Conservation (phyloP, 2,329 filamentous ascomycete species). For the Arthrinium phaeospermum region DNA sequence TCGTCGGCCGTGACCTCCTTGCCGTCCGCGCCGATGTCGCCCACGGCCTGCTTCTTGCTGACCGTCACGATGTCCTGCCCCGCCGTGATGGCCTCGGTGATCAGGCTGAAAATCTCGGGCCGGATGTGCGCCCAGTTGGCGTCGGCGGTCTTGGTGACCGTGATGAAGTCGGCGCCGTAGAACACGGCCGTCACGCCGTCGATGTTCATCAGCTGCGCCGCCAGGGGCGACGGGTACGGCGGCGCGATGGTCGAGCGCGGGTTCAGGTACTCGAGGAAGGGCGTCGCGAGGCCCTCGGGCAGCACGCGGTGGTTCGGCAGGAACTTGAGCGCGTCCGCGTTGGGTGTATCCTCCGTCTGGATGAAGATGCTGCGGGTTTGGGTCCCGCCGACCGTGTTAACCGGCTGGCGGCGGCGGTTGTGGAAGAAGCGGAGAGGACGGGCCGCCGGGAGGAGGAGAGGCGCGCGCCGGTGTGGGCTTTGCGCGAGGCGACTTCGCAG, state of each 20-base stretch:
- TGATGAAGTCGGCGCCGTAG: constrained; percentile 95
- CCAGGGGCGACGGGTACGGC: constrained; percentile 89
- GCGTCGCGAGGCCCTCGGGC: constrained; percentile 69
- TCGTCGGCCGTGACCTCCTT: constrained; percentile 17
- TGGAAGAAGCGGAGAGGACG: constrained; percentile 25
- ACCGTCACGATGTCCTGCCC: constrained; percentile 82
- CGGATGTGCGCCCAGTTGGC: constrained; percentile 94
- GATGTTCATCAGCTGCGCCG: constrained; percentile 87
- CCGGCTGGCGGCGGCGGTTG: constrained; percentile 30
- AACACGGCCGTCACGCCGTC: constrained; percentile 96
- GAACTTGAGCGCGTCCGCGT: constrained; percentile 96
- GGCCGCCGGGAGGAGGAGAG: constrained; percentile 34
- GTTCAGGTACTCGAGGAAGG: constrained; percentile 90
- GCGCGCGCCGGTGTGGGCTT: constrained; percentile 37
- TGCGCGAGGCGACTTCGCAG: constrained; percentile 30
- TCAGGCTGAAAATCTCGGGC: constrained; percentile 92
- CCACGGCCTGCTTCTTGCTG: constrained; percentile 61
- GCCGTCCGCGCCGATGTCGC: constrained; percentile 46
- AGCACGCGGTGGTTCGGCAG: constrained; percentile 88
- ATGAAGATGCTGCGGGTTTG: constrained; percentile 85
- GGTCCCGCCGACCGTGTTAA: background rate
- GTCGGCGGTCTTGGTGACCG: constrained; percentile 86
- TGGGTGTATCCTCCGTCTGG: constrained; percentile 93
- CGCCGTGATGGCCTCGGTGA: constrained; percentile 88
- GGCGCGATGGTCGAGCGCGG: constrained; percentile 87